Conservation (phyloP, 495 filamentous ascomycete species). For the Podospora pseudoanserina region DNA sequence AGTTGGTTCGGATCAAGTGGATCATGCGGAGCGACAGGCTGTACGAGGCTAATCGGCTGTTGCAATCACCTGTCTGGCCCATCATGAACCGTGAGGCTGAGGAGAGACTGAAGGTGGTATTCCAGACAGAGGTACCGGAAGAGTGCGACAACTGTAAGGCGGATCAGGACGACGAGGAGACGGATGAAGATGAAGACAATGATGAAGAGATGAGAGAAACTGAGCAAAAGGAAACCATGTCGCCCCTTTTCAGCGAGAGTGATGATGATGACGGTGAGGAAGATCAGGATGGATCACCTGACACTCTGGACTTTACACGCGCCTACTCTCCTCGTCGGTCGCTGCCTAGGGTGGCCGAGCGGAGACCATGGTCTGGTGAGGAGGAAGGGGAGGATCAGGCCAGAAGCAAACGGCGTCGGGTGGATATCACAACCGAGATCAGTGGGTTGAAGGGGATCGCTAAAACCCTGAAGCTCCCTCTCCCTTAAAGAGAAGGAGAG, state of each 20-base stretch:
- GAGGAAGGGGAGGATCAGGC: neutral
- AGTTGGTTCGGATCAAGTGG: neutral
- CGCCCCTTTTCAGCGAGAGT: neutral
- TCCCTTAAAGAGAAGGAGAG: too few species aligned
- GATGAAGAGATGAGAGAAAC: neutral
- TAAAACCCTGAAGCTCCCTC: too few species aligned
- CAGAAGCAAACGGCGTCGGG: neutral
- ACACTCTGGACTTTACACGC: neutral
- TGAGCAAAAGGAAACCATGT: neutral
- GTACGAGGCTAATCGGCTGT: neutral
- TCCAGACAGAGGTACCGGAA: neutral
- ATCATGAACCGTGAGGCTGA: neutral
- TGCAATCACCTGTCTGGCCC: neutral
- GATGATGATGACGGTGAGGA: neutral
- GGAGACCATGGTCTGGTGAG: neutral
- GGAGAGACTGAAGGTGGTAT: neutral
- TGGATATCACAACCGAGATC: neutral
- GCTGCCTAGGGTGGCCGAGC: neutral
- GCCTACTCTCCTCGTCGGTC: neutral
- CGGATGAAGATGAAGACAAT: neutral
- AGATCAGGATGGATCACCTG: neutral
- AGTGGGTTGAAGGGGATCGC: too few species aligned
- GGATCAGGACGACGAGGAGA: neutral
- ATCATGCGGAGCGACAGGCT: neutral
- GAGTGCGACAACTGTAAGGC: neutral